Conservation (phyloP, 2,329 filamentous ascomycete species). For the Penicillium sclerotigenum region DNA sequence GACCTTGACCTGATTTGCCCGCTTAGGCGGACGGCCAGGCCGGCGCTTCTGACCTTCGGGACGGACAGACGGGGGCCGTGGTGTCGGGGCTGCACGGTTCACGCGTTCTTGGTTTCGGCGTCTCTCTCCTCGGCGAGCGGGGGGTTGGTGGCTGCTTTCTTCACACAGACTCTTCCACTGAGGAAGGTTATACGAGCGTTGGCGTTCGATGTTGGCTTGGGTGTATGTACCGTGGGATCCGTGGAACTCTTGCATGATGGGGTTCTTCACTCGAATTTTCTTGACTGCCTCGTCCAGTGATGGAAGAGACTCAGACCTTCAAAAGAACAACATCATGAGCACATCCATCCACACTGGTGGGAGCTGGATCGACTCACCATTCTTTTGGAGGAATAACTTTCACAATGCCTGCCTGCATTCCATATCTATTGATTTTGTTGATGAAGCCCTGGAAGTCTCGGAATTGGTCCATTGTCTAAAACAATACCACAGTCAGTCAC, state of each 20-base stretch:
- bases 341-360: neutral
- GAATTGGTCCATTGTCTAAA: constrained; percentile 83
- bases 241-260: constrained; percentile 97
- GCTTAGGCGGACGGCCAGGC: constrained; percentile 40
- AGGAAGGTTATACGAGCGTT: constrained; percentile 90
- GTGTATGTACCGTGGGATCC: constrained; percentile 93
- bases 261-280: constrained; percentile 88
- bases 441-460: constrained; percentile 90
- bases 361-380: constrained; percentile 64
- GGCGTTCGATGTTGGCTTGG: constrained; percentile 94
- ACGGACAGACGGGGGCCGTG: constrained; percentile 34
- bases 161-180: constrained; percentile 94
- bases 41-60: constrained; percentile 48
- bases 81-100: constrained; percentile 36
- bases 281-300: constrained; percentile 82
- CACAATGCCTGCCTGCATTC: constrained; percentile 96
- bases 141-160: constrained; percentile 92
- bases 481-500: constrained; percentile 18
- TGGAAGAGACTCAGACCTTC: constrained; percentile 67
- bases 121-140: constrained; percentile 72
- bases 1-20: constrained; percentile 37
- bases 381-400: constrained; percentile 92
- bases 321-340: constrained; percentile 8
- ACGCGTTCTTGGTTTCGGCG: constrained; percentile 50
- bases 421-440: constrained; percentile 84